Base-by-base conservation (phyloP, 2,329 filamentous ascomycete species). In the Sporothrix protearum region DNA sequence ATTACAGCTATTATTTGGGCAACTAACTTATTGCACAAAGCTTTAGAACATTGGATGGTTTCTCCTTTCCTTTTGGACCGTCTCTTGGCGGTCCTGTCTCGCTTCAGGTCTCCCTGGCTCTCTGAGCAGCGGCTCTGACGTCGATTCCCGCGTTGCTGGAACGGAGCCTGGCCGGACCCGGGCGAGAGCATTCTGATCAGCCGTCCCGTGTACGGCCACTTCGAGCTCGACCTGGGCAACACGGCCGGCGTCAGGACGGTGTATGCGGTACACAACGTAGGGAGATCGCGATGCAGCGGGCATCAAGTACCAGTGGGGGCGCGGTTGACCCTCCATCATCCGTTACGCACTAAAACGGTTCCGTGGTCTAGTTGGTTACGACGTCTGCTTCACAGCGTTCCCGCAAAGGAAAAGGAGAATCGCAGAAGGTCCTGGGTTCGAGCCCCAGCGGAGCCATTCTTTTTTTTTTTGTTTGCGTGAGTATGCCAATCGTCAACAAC, bases 351-450 rank as follows among this genome's bases (percentile, higher is more conserved):
- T n/a, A n/a, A 12, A 2, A 12, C 2, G 75, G 75, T 74, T 76
- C 72, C 74, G 71, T 76, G 75, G 75, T 76, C 73, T 76, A 76
- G 74, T 76, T 76, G 75, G 75, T 76, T 76, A 76, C 74, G 73
- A 76, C 75, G 74, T 76, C 72, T 75, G 74, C 74, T 76, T 76
- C 75, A 76, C 75, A 76, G 39, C 39, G 30, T 25, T 39, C 10
- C 39, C 57, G 59, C 59, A 25, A 53, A 61, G 45, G 6, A 33
- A 45, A 3, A 36, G 53, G 39, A 36, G 53, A 30, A 59, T 71
- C 75, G 75, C 75, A 76, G 73, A 76, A 75, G 75, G 75, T 76
- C 74, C 75, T 76, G 75, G 74, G 75, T 76, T 76, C 75, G 75
- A 76, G 61, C 75, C 75, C 74, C 75, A 76, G 75, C 71, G 74